Evolutionary conservation across 2,329 filamentous ascomycete species (phyloP).

Genomic region (Colletotrichum nymphaeae): DNA sequence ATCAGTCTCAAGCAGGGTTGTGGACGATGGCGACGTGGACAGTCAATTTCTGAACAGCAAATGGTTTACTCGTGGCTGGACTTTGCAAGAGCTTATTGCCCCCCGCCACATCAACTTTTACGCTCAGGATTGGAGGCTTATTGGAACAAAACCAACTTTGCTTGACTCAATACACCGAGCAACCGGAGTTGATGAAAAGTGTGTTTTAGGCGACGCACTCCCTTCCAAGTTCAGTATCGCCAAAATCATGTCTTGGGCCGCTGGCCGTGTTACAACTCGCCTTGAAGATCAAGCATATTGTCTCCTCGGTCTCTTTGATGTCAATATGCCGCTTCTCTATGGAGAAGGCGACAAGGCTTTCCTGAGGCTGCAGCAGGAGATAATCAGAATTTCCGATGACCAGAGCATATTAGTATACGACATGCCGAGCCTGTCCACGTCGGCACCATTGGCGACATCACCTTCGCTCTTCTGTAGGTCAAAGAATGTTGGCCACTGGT

Average conservation of each 20-base stretch:
- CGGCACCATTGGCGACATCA: not conserved
- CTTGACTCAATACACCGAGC: not conserved
- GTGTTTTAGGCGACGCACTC: not conserved
- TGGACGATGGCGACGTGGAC: not conserved
- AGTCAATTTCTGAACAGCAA: not conserved
- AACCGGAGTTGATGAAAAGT: not conserved
- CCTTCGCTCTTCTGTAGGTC: not conserved
- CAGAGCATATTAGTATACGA: slow-evolving; percentile 47
- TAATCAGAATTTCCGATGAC: slow-evolving; percentile 47
- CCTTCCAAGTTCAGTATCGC: slow-evolving; percentile 38
- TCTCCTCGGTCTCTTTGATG: slow-evolving; percentile 47
- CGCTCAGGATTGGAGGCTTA: slow-evolving; percentile 15
- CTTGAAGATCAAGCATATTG: slow-evolving; percentile 48
- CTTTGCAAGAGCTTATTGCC: slow-evolving; percentile 35
- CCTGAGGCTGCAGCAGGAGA: slow-evolving; percentile 47
- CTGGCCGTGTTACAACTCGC: slow-evolving; percentile 43
- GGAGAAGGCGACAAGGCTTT: slow-evolving; percentile 50
- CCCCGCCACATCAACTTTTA: slow-evolving; percentile 19
- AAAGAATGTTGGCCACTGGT: not conserved
- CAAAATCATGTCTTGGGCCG: slow-evolving; percentile 49
- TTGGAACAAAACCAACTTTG: not conserved
- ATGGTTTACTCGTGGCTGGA: slow-evolving; percentile 38
- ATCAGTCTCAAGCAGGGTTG: not conserved
- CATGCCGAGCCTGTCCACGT: not conserved
- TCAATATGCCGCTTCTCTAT: slow-evolving; percentile 50